phyloP scores from a whole-genome alignment of 352 stramenopile species.

The Phytopythium mirpurense region DNA sequence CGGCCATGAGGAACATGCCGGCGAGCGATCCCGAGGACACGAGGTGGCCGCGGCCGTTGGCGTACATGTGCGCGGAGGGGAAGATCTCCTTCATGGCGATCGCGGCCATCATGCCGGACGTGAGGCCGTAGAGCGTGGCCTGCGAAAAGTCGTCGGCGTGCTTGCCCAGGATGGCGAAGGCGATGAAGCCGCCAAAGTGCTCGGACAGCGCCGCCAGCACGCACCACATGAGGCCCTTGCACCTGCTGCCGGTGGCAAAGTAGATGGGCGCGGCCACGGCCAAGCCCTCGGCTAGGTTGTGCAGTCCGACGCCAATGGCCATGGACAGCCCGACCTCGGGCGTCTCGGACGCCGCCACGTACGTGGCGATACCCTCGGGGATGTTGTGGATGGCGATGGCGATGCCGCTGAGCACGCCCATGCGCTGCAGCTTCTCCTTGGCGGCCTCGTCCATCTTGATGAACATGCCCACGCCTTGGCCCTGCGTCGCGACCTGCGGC shows the following conservation, averaged over 20 bases:
- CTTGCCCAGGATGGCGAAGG: slow-evolving; percentile 64
- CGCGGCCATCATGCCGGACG: slow-evolving; percentile 93
- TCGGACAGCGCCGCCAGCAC: slow-evolving; percentile 85
- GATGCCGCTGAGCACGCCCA: slow-evolving; percentile 90
- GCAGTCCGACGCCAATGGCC: slow-evolving; percentile 91
- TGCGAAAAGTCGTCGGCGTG: slow-evolving; percentile 37
- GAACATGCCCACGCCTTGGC: slow-evolving; percentile 10
- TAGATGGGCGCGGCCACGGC: slow-evolving; percentile 96
- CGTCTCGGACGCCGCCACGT: slow-evolving; percentile 87
- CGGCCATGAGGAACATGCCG: slow-evolving; percentile 89
- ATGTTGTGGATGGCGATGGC: slow-evolving; percentile 97
- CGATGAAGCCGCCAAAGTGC: slow-evolving; percentile 83
- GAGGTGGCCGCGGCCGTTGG: slow-evolving; percentile 70
- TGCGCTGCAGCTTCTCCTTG: slow-evolving; percentile 61
- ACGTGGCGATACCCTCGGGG: slow-evolving; percentile 95
- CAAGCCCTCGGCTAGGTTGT: slow-evolving; percentile 97
- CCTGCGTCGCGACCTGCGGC: slow-evolving; percentile 12
- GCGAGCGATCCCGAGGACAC: slow-evolving; percentile 74
- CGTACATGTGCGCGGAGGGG: slow-evolving; percentile 89
- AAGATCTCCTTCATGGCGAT: slow-evolving; percentile 90
- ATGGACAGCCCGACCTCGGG: slow-evolving; percentile 84
- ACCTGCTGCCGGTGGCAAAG: slow-evolving; percentile 93
- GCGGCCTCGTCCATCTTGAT: slow-evolving; percentile 33
- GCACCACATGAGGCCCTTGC: slow-evolving; percentile 93
- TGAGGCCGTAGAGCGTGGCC: slow-evolving; percentile 87